A percentile compares a stretch with the other conserved stretches of the same genome.
These are phyloP conservation scores for Yamadazyma membranifaciens DNA, from an alignment of 1,139 yeast genomes.

Conservation along the genomic window DNA sequence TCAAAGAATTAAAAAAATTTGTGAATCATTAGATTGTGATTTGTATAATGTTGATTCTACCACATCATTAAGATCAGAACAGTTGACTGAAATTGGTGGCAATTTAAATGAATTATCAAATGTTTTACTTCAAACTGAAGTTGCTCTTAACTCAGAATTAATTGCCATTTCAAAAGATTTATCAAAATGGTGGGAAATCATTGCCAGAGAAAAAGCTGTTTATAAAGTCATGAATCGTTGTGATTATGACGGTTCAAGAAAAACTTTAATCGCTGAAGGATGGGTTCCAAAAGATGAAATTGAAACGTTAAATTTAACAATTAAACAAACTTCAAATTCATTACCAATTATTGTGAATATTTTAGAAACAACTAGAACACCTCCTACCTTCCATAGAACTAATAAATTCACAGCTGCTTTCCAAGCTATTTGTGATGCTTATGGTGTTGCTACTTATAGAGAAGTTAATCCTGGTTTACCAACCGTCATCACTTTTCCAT, in stretches of 20 bases:
- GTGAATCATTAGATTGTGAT: slow-evolving; percentile 47
- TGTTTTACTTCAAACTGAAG: slow-evolving; percentile 53
- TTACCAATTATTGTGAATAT: slow-evolving; percentile 71
- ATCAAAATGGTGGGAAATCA: slow-evolving; percentile 65
- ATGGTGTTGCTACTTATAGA: slow-evolving; percentile 73
- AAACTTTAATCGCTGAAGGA: slow-evolving; percentile 70
- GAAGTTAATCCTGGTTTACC: slow-evolving; percentile 83
- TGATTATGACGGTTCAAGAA: slow-evolving; percentile 63
- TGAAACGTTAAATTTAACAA: slow-evolving; percentile 31
- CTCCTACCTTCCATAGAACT: slow-evolving; percentile 77
- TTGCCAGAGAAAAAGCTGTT: slow-evolving; percentile 70
- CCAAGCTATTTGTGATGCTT: slow-evolving; percentile 77
- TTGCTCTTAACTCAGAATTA: slow-evolving; percentile 66
- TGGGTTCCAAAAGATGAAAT: slow-evolving; percentile 72
- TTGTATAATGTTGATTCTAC: slow-evolving; percentile 38
- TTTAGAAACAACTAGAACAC: slow-evolving; percentile 63
- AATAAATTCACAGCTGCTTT: slow-evolving; percentile 76
- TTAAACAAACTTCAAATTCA: slow-evolving; percentile 34
- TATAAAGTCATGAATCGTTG: slow-evolving; percentile 65
- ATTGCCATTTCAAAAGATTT: slow-evolving; percentile 73
- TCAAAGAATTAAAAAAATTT: slow-evolving; percentile 41
- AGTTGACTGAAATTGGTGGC: slow-evolving; percentile 53
- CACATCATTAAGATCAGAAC: slow-evolving; percentile 36
- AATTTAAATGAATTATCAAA: slow-evolving; percentile 58
- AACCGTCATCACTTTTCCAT: slow-evolving; percentile 77